phyloP scores from a whole-genome alignment of 73 alveolate genomes.

The Paramecium pentaurelia region DNA sequence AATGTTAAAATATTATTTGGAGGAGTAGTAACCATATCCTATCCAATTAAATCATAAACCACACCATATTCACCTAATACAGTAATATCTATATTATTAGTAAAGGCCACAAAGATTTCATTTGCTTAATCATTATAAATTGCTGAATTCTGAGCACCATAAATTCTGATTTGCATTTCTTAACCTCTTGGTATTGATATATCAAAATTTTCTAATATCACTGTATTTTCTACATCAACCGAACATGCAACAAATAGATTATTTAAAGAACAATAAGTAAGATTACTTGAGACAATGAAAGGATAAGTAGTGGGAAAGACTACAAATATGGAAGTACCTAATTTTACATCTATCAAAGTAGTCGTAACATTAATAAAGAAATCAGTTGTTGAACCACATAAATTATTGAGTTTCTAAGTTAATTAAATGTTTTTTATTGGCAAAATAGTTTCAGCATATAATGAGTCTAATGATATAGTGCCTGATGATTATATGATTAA shows the following conservation, averaged over 20 bases:
- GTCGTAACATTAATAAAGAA: background rate
- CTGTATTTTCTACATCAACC: background rate
- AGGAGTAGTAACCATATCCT: background rate
- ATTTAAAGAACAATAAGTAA: slow-evolving; percentile 15
- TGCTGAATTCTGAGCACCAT: slow-evolving; percentile 13
- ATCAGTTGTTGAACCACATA: background rate
- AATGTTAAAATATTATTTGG: background rate
- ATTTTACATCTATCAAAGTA: background rate
- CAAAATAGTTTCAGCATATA: background rate
- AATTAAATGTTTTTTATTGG: background rate
- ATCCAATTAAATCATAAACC: background rate
- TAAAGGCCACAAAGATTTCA: slow-evolving; percentile 2
- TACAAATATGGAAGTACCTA: slow-evolving; percentile 1
- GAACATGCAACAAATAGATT: slow-evolving; percentile 6
- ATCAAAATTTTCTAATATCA: slow-evolving; percentile 21
- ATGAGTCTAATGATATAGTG: background rate
- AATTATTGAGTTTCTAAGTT: background rate
- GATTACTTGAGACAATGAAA: background rate
- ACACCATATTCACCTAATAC: slow-evolving; percentile 18
- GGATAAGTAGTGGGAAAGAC: slow-evolving; percentile 33
- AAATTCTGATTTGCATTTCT: background rate
- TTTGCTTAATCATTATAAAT: background rate
- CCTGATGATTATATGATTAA: background rate
- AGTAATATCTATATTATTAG: background rate
- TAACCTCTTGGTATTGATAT: background rate